Evolutionary conservation across 768 basidiomycete genomes (phyloP), one percentile per base, ranked within the genome.

Genomic region (Russula emetica): DNA sequence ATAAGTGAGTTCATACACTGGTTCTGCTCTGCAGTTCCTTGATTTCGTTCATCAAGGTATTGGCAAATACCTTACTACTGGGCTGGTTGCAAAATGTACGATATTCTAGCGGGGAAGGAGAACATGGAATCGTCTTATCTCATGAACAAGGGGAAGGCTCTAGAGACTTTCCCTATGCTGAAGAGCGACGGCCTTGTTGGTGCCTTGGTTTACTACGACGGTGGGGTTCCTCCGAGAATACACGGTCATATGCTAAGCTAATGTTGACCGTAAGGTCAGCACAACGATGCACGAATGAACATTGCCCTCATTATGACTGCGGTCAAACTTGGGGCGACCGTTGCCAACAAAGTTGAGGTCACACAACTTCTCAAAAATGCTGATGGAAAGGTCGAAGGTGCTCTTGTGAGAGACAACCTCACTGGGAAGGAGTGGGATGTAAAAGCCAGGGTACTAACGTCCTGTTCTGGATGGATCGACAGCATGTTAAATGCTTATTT

Each of bases 201-300:
- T 22, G 95, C 94, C 16, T 79, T 99, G 60, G 96, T 99, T 18
- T 98, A 98, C 76, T 97, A 99, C 69, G 96, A 99, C 71, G 95
- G 95, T 90, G 69, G 63, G 82, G 62, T 18, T 60, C 61, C 32
- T 53, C 36, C 20, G 14, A 76, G 75, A 62, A 75, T 78, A 75
- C 69, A 64, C 75, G 70, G 65, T 38, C 42, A 55, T 32, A 34
- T 53, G 38, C 63, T 60, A 24, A 64, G 22, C 45, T 30, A 16
- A 20, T 42, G 22, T 55, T 55, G 36, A 42, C 53, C 18, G 18
- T 10, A 64, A 94, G 92, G 94, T 60, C 96, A 98, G 77, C 96
- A 99, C 76, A 99, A 99, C 71, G 97, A 99, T 70, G 89, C 96
- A 1, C 85, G 96, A 16, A 99, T 98, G 97, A 99, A 99, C 78